Percentiles rank a stretch among this genome's conserved stretches.
Conservation (phyloP, 2,329 filamentous ascomycete genomes). For the Neofusicoccum sp. region DNA sequence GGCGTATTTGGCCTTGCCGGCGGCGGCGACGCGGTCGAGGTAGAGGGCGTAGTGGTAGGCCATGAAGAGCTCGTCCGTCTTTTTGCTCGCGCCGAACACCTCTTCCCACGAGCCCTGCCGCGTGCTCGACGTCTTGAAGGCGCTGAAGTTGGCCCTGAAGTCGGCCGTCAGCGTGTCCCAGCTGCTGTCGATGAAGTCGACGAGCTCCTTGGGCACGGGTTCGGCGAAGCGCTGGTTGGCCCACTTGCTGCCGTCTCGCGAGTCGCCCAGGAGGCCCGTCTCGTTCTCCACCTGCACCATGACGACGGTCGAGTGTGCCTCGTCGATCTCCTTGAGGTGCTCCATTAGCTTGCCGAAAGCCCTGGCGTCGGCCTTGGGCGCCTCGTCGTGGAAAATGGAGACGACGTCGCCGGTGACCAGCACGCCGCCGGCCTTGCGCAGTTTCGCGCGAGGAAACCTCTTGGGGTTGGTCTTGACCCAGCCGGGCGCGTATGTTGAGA, state of each 20-base stretch:
- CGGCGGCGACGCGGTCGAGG: constrained; percentile 40
- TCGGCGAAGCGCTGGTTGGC: constrained; percentile 44
- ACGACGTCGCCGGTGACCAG: constrained; percentile 34
- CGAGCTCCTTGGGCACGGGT: constrained; percentile 38
- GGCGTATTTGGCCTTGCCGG: constrained; percentile 42
- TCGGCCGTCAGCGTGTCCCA: constrained; percentile 24
- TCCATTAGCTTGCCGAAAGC: constrained; percentile 41
- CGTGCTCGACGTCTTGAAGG: constrained; percentile 25
- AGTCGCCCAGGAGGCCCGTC: constrained; percentile 53
- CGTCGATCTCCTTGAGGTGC: constrained; percentile 46
- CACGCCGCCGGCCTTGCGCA: constrained; percentile 27
- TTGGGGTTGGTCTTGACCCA: constrained; percentile 39
- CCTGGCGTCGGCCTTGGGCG: constrained; percentile 37
- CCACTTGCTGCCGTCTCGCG: constrained; percentile 44
- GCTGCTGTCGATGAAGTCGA: constrained; percentile 28
- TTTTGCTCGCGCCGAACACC: constrained; percentile 39
- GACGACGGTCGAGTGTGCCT: constrained; percentile 49
- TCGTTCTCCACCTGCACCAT: constrained; percentile 62
- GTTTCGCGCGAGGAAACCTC: constrained; percentile 32
- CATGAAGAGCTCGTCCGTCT: constrained; percentile 51
- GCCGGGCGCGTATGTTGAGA: constrained; percentile 39
- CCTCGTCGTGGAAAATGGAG: constrained; percentile 39
- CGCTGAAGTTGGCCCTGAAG: constrained; percentile 26
- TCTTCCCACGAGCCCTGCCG: constrained; percentile 36
- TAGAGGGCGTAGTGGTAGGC: constrained; percentile 46